Evolutionary conservation across 2,329 filamentous ascomycete species (phyloP).

Genomic region (Ophiosphaerella herpotricha): DNA sequence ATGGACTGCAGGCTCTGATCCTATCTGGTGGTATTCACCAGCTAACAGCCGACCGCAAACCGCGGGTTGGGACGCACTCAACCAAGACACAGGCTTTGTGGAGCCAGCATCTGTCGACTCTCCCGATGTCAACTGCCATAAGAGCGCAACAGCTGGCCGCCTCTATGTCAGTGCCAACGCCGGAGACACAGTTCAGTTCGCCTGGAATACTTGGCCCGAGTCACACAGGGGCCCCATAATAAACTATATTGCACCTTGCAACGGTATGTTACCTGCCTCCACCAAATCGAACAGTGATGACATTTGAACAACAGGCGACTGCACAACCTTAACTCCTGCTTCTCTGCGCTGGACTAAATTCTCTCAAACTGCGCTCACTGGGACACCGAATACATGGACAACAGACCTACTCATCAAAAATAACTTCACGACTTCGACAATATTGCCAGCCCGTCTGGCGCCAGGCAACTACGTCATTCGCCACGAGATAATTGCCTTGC

Average conservation of each 20-base stretch:
- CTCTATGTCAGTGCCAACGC: conserved; percentile 41
- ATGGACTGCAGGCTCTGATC: conserved; percentile 37
- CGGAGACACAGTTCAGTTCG: conserved; percentile 39
- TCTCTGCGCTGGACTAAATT: conserved; percentile 44
- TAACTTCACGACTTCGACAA: conserved; percentile 53
- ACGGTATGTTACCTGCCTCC: conserved; percentile 18
- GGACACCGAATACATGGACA: conserved; percentile 37
- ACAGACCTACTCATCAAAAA: conserved; percentile 46
- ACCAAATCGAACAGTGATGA: neutral
- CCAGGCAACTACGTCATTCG: conserved; percentile 60
- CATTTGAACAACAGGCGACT: conserved; percentile 29
- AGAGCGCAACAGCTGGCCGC: conserved; percentile 41
- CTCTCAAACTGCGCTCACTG: conserved; percentile 28
- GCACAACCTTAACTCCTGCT: conserved; percentile 30
- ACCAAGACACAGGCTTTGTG: conserved; percentile 47
- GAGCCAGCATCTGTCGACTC: conserved; percentile 31
- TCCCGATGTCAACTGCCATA: conserved; percentile 47
- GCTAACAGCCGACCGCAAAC: conserved; percentile 30
- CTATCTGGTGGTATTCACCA: conserved; percentile 38
- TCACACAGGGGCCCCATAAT: conserved; percentile 46
- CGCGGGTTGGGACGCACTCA: conserved; percentile 42
- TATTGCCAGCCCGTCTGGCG: conserved; percentile 50
- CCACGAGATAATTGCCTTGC: conserved; percentile 59
- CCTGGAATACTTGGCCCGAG: conserved; percentile 45
- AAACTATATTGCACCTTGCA: conserved; percentile 46